Conservation (phyloP, 2,329 filamentous ascomycete genomes). For the Penicillium sp. region DNA sequence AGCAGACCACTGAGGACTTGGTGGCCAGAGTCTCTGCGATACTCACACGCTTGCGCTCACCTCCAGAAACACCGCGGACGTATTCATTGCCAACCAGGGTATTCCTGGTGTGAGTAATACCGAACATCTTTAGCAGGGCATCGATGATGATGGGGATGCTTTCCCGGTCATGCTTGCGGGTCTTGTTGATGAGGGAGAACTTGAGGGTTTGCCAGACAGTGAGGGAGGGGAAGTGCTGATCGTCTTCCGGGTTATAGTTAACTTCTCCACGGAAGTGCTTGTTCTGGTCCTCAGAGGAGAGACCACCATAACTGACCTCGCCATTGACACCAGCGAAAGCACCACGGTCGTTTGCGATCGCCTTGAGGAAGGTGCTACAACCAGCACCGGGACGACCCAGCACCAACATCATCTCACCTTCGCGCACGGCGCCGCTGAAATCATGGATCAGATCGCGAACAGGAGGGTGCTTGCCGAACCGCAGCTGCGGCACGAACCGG, state of each 20-base stretch:
- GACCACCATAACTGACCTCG: slow-evolving; percentile 69
- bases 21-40: slow-evolving; percentile 75
- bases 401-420: slow-evolving; percentile 70
- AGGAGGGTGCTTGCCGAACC: slow-evolving; percentile 48
- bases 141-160: slow-evolving; percentile 68
- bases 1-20: slow-evolving; percentile 69
- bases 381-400: slow-evolving; percentile 71
- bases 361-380: slow-evolving; percentile 74
- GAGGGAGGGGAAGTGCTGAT: slow-evolving; percentile 69
- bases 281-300: slow-evolving; percentile 64
- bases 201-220: slow-evolving; percentile 75
- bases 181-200: slow-evolving; percentile 74
- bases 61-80: slow-evolving; percentile 71
- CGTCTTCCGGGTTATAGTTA: slow-evolving; percentile 75
- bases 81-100: slow-evolving; percentile 73
- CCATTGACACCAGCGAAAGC: slow-evolving; percentile 66
- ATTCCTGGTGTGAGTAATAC: slow-evolving; percentile 70
- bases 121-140: slow-evolving; percentile 72
- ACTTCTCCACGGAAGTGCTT: slow-evolving; percentile 72
- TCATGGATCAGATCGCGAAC: slow-evolving; percentile 60
- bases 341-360: slow-evolving; percentile 67
- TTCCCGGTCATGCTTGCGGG: slow-evolving; percentile 61
- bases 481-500: slow-evolving; percentile 52
- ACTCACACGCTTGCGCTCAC: slow-evolving; percentile 75
- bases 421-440: slow-evolving; percentile 65